Percentiles rank a stretch among this genome's conserved stretches.
These are phyloP conservation scores for Secale cereale DNA, from an alignment of 176 grass and related monocot species.

Conservation along the genomic window DNA sequence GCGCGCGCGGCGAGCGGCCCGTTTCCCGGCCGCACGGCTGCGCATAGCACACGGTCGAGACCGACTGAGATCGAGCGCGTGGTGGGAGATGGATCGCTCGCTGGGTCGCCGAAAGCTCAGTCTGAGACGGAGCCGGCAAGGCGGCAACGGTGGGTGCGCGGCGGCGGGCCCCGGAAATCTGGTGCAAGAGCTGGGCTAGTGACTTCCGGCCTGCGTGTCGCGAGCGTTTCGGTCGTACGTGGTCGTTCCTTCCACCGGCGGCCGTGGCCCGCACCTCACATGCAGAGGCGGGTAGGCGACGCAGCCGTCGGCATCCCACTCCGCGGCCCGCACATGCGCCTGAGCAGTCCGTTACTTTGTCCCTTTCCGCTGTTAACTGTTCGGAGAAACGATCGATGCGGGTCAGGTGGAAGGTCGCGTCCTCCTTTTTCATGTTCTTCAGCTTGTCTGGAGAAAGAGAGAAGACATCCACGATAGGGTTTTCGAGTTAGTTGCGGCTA, in stretches of 20 bases:
- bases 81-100: not conserved
- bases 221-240: not conserved
- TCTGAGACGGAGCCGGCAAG: not conserved
- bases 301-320: slow-evolving; percentile 33
- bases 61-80: too few relatives aligned
- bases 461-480: not conserved
- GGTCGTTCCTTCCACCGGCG: not conserved
- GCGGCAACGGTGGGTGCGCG: not conserved
- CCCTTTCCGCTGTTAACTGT: slow-evolving; percentile 26
- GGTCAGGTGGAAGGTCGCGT: slow-evolving; percentile 1
- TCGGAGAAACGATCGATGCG: not conserved
- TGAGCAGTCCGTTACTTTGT: slow-evolving; percentile 36
- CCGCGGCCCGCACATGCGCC: slow-evolving; percentile 39
- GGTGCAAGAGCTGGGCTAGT: not conserved
- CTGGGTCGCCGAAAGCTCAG: not conserved
- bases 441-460: not conserved
- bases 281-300: slow-evolving; percentile 4
- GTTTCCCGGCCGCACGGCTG: not conserved
- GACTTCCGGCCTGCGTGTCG: not conserved
- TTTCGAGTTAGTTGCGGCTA: too few relatives aligned
- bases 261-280: slow-evolving; percentile 40
- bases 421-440: not conserved
- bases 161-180: not conserved
- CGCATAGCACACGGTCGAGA: too few relatives aligned
- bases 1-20: not conserved